Base-by-base conservation (phyloP, 768 basidiomycete species). In the Mycena galopus region DNA sequence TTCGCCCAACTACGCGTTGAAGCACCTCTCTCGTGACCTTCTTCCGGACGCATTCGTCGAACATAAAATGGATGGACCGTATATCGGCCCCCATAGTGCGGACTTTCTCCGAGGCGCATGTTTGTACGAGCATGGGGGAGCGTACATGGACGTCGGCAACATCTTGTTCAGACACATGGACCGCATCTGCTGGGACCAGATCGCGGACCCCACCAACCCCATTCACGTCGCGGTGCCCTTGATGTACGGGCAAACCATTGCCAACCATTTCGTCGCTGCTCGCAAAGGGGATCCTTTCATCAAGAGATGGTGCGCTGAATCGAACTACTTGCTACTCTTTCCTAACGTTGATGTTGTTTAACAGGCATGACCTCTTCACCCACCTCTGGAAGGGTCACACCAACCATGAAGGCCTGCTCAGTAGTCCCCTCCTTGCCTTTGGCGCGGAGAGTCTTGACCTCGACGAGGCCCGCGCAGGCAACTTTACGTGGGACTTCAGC, bases 211-310 rank as follows among this genome's bases (percentile, higher is more conserved):
- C 30, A 30, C 30, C 32, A 57, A 21, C 16, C 55, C 55, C 6
- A 8, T 57, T 25, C 55, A 57, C 5, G 9, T 57, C 21, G 55
- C 55, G 17, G 32, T 57, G 4, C 55, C 55, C 19, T 11, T 57
- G 21, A 57, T 57, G 55, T 57, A 57, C 32, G 27, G 27, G 55
- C 55, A 57, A n/a, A 57, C 55, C 19, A 33, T 57, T 4, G 55
- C 55, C 2, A 57, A 57, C 29, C 55, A 57, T 33, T 57, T 57
- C 11, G 55, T 57, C 30, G 55, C 55, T 32, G 29, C 55, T 33
- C 55, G 55, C 32, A 57, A 57, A 57, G 55, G 55, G n/a, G 55
- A 57, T 30, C 55, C 55, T 19, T 57, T 57, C 30, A 33, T 57
- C 55, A 57, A 33, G n/a, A 29, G 55, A 57, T 57, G 55, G 55